Percentiles rank a stretch among this genome's conserved stretches.
phyloP scores from a whole-genome alignment of 1,284 basidiomycete genomes.

The Moesziomyces sp. region DNA sequence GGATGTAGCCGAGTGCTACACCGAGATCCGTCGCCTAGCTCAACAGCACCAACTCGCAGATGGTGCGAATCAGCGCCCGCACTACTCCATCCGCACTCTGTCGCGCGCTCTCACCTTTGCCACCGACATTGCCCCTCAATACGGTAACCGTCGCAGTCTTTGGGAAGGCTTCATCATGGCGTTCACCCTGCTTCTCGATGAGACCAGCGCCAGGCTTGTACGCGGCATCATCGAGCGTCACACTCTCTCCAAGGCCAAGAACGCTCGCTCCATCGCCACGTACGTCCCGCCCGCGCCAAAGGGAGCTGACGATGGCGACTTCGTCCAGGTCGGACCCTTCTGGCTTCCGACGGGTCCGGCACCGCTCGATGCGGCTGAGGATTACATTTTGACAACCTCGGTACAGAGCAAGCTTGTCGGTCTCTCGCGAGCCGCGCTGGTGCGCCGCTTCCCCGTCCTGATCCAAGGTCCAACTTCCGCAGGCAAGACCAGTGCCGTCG shows the following conservation, averaged over 20 bases:
- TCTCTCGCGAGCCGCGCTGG: slow-evolving; percentile 88
- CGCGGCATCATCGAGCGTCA: slow-evolving; percentile 79
- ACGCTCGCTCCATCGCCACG: slow-evolving; percentile 69
- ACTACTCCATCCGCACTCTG: slow-evolving; percentile 97
- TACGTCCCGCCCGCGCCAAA: slow-evolving; percentile 57
- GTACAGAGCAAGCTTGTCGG: slow-evolving; percentile 95
- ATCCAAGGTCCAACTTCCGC: slow-evolving; percentile 98
- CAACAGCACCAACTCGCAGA: slow-evolving; percentile 87
- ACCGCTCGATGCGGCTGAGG: slow-evolving; percentile 72
- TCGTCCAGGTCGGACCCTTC: slow-evolving; percentile 87
- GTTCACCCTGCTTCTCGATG: slow-evolving; percentile 93
- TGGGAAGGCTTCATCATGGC: slow-evolving; percentile 98
- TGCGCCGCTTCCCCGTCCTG: slow-evolving; percentile 89
- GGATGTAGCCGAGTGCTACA: slow-evolving; percentile 92
- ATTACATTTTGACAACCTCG: slow-evolving; percentile 94
- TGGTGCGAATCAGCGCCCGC: slow-evolving; percentile 91
- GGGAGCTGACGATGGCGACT: slow-evolving; percentile 28
- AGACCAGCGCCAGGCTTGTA: slow-evolving; percentile 78
- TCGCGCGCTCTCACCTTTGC: slow-evolving; percentile 91
- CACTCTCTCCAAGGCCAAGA: slow-evolving; percentile 84
- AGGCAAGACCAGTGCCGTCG: slow-evolving; percentile 96
- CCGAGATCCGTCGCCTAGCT: slow-evolving; percentile 82
- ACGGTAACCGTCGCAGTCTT: slow-evolving; percentile 81
- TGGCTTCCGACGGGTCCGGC: slow-evolving; percentile 84
- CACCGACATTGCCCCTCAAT: slow-evolving; percentile 80